Conservation (phyloP, 1,284 basidiomycete species). For the Rhodotorula mucilaginosa region DNA sequence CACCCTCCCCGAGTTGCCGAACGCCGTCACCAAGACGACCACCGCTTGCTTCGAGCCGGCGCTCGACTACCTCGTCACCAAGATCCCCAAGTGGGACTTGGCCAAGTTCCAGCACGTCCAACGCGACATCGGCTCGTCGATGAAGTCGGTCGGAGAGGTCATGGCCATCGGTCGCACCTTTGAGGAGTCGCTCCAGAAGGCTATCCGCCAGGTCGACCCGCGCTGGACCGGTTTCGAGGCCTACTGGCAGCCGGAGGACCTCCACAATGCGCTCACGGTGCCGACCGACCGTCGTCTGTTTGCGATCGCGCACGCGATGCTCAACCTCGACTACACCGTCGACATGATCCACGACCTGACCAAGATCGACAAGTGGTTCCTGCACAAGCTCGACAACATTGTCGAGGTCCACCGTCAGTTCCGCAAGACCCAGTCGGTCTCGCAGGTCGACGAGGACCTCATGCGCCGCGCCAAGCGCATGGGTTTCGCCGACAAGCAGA, state of each 20-base stretch:
- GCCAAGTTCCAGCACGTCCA: constrained; percentile 97
- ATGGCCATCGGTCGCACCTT: constrained; percentile 99
- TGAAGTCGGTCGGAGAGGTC: constrained; percentile 99
- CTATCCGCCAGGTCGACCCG: constrained; percentile 94
- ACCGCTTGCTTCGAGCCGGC: constrained; percentile 99
- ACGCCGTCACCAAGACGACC: constrained; percentile 98
- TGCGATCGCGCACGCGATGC: constrained; percentile 96
- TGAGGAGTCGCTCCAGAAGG: constrained; percentile 98
- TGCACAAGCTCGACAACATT: constrained; percentile 98
- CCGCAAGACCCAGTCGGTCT: constrained; percentile 15
- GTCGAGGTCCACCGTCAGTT: constrained; percentile 71
- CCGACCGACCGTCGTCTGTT: constrained; percentile 91
- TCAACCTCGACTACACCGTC: constrained; percentile 85
- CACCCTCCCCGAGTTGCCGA: constrained; percentile 95
- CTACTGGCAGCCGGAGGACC: constrained; percentile 76
- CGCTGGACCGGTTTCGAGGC: constrained; percentile 64
- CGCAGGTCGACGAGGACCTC: constrained; percentile 63
- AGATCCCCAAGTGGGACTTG: constrained; percentile 99
- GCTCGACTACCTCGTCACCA: constrained; percentile 98
- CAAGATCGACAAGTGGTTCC: constrained; percentile 99
- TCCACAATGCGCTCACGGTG: constrained; percentile 71
- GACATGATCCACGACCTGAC: constrained; percentile 88
- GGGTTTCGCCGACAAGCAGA: constrained; percentile 91
- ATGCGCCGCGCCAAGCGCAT: constrained; percentile 87
- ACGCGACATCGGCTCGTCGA: constrained; percentile 90